These are phyloP conservation scores for Melampsora americana DNA, from an alignment of 1,284 basidiomycete species.

Conservation along the genomic window DNA sequence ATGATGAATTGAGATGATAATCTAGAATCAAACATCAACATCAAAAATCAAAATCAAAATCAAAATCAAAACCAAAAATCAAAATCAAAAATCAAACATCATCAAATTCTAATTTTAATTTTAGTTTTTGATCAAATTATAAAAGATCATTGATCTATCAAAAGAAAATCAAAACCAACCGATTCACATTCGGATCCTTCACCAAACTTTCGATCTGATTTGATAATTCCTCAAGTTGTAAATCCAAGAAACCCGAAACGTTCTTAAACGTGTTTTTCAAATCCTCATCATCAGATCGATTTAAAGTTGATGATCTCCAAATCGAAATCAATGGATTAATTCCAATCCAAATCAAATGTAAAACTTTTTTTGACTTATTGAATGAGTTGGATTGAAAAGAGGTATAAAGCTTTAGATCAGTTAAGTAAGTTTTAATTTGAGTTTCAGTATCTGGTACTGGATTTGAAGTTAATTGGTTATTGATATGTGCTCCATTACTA, in stretches of 20 bases:
- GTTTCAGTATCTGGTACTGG: slow-evolving; percentile 24
- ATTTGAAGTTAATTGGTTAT: slow-evolving; percentile 19
- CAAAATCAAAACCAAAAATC: neutral
- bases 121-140: neutral
- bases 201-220: slow-evolving; percentile 3
- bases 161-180: neutral
- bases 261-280: neutral
- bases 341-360: slow-evolving; percentile 33
- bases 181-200: neutral
- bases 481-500: slow-evolving; percentile 43
- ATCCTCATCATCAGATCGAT: neutral
- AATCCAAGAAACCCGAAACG: neutral
- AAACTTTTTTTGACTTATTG: neutral
- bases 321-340: slow-evolving; percentile 29
- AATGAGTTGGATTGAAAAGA: neutral
- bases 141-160: neutral
- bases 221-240: slow-evolving; percentile 12
- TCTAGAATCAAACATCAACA: too few species aligned
- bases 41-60: neutral
- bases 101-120: neutral
- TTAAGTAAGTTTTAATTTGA: slow-evolving; percentile 30
- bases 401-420: neutral
- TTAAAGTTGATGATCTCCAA: slow-evolving; percentile 1
- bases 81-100: neutral
- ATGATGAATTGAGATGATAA: slow-evolving; percentile 16